phyloP scores from a whole-genome alignment of 2,329 filamentous ascomycete genomes.

The Hymenoscyphus occultus region DNA sequence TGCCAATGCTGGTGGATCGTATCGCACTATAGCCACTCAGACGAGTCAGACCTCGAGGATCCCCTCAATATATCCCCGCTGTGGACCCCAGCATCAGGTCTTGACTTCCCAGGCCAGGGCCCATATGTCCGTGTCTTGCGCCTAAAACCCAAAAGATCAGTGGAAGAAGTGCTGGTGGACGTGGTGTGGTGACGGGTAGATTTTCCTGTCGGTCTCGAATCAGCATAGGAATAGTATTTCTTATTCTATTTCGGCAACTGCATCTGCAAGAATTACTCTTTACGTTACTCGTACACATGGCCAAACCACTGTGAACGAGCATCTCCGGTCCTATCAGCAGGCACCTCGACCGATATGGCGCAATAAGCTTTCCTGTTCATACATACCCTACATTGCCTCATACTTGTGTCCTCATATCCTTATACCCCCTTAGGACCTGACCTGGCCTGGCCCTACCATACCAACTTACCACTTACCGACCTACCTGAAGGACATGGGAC shows the following conservation, averaged over 20 bases:
- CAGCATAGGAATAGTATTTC: neutral
- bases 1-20: too few relatives aligned
- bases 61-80: neutral
- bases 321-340: slow-evolving; percentile 18
- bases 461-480: too few relatives aligned
- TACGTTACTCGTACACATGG: slow-evolving; percentile 12
- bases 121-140: neutral
- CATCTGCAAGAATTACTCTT: slow-evolving; percentile 6
- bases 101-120: neutral
- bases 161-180: neutral
- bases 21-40: neutral
- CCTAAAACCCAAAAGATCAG: neutral
- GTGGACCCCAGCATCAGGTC: neutral
- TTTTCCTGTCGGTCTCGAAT: neutral
- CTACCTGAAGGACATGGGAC: neutral
- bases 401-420: too few relatives aligned
- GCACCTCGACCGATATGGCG: slow-evolving; percentile 16
- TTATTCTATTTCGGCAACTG: slow-evolving; percentile 5
- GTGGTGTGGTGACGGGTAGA: neutral
- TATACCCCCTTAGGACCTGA: neutral
- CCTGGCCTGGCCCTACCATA: neutral
- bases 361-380: slow-evolving; percentile 21
- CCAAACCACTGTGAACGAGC: neutral
- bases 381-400: too few relatives aligned
- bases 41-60: too few relatives aligned